Evolutionary conservation across 768 basidiomycete species (phyloP).

Genomic region (Cystobasidium onofrii): DNA sequence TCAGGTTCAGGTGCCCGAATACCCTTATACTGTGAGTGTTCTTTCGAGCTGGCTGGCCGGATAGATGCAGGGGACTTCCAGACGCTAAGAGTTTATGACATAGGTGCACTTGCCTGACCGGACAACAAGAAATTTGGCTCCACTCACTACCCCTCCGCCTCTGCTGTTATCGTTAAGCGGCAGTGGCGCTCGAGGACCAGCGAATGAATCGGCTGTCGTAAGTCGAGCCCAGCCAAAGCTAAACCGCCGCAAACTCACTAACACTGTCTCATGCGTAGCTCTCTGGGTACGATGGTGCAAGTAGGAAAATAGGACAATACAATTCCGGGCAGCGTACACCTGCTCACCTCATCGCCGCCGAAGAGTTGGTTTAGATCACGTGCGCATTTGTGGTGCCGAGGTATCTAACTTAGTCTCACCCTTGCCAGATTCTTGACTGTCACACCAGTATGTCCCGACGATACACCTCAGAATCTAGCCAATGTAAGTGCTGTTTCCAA

Average conservation of each 20-base stretch:
- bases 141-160: slow-evolving; percentile 9
- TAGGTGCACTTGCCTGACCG: slow-evolving; percentile 23
- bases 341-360: background rate
- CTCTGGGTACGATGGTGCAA: slow-evolving; percentile 12
- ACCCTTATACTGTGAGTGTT: slow-evolving; percentile 10
- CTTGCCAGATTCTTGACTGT: slow-evolving; percentile 8
- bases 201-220: background rate
- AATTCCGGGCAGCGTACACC: background rate
- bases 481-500: too few relatives aligned
- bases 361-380: slow-evolving; percentile 8
- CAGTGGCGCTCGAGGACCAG: slow-evolving; percentile 1
- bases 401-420: background rate
- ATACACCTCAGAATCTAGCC: slow-evolving; percentile 1
- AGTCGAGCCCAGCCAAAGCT: background rate
- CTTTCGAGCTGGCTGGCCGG: too few relatives aligned
- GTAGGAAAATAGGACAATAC: background rate
- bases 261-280: background rate
- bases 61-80: too few relatives aligned
- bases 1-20: background rate
- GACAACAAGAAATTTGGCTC: slow-evolving; percentile 5
- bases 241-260: background rate
- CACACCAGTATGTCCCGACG: slow-evolving; percentile 8
- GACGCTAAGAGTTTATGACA: too few relatives aligned
- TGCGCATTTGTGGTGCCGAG: background rate
- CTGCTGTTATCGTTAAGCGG: slow-evolving; percentile 11